Conservation (phyloP, 2,329 filamentous ascomycete species). For the Shiraia bambusicola region DNA sequence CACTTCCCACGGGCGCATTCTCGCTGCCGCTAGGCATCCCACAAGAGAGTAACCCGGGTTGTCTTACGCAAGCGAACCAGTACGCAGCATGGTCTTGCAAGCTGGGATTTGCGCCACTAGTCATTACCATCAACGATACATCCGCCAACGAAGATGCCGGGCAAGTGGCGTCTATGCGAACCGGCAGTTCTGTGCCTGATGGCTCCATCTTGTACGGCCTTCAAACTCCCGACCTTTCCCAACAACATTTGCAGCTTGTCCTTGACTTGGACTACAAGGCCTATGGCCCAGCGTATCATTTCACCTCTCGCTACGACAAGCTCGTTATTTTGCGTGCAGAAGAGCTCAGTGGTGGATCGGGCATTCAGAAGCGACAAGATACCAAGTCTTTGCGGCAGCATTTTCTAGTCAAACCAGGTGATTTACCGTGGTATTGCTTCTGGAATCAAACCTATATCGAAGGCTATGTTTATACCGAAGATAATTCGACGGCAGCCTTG, state of each 20-base stretch:
- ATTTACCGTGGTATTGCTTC: slow-evolving; percentile 68
- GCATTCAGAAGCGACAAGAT: slow-evolving; percentile 23
- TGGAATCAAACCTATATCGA: slow-evolving; percentile 70
- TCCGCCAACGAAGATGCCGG: slow-evolving; percentile 5
- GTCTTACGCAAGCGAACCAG: slow-evolving; percentile 50
- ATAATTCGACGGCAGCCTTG: slow-evolving; percentile 48
- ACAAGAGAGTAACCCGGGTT: slow-evolving; percentile 52
- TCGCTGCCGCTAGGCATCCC: slow-evolving; percentile 50
- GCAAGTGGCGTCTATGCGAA: slow-evolving; percentile 25
- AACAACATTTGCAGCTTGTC: slow-evolving; percentile 56
- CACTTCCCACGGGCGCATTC: slow-evolving; percentile 54
- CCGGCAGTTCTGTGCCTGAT: slow-evolving; percentile 39
- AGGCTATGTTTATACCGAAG: slow-evolving; percentile 64
- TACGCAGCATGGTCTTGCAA: slow-evolving; percentile 55
- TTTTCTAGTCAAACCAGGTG: slow-evolving; percentile 53
- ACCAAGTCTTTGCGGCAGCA: slow-evolving; percentile 38
- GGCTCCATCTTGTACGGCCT: slow-evolving; percentile 59
- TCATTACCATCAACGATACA: slow-evolving; percentile 31
- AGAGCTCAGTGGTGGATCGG: slow-evolving; percentile 35
- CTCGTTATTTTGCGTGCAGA: slow-evolving; percentile 56
- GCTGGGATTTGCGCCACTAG: slow-evolving; percentile 38
- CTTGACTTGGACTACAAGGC: slow-evolving; percentile 58
- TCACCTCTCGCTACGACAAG: slow-evolving; percentile 64
- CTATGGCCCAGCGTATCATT: slow-evolving; percentile 65
- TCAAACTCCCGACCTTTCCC: slow-evolving; percentile 57